phyloP scores from a whole-genome alignment of 768 basidiomycete genomes.

The Lentinula detonsa region DNA sequence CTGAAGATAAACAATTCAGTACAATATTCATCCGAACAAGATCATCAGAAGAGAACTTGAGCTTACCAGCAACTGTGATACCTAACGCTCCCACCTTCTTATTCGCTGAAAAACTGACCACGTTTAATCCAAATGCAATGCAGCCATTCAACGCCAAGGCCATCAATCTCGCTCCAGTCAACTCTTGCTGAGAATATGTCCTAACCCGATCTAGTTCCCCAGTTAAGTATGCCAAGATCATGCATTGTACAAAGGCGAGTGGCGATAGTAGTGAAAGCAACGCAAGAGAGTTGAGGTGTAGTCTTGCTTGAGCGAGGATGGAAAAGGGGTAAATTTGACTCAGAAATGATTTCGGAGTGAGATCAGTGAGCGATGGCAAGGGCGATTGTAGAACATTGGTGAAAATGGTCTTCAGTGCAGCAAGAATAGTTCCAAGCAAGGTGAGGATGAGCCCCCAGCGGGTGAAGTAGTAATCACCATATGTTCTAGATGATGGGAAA shows the following conservation, averaged over 20 bases:
- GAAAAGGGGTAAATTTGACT: conserved; percentile 15
- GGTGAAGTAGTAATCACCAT: conserved; percentile 94
- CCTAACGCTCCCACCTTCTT: conserved; percentile 82
- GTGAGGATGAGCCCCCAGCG: conserved; percentile 81
- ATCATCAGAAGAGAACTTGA: conserved; percentile 1
- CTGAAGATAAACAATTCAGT: conserved; percentile 28
- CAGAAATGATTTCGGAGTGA: conserved; percentile 7
- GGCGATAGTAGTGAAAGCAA: conserved; percentile 88
- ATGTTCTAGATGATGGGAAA: conserved; percentile 51
- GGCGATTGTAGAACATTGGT: conserved; percentile 76
- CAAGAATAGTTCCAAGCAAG: conserved; percentile 84
- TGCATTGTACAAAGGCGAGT: conserved; percentile 84
- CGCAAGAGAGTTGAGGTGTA: conserved; percentile 70
- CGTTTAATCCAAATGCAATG: conserved; percentile 89
- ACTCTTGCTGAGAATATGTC: conserved; percentile 35
- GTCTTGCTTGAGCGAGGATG: conserved; percentile 18
- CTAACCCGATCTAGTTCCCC: conserved; percentile 74
- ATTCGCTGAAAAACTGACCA: conserved; percentile 96
- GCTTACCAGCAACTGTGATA: conserved; percentile 84
- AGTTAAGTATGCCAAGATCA: conserved; percentile 65
- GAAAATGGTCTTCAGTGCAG: conserved; percentile 89
- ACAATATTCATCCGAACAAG: not conserved
- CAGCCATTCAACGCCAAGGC: conserved; percentile 72
- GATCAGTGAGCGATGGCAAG: conserved; percentile 13
- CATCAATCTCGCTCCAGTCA: conserved; percentile 32